Evolutionary conservation across 495 filamentous ascomycete species (phyloP).

Genomic region (Aspergillus kassunensis): DNA sequence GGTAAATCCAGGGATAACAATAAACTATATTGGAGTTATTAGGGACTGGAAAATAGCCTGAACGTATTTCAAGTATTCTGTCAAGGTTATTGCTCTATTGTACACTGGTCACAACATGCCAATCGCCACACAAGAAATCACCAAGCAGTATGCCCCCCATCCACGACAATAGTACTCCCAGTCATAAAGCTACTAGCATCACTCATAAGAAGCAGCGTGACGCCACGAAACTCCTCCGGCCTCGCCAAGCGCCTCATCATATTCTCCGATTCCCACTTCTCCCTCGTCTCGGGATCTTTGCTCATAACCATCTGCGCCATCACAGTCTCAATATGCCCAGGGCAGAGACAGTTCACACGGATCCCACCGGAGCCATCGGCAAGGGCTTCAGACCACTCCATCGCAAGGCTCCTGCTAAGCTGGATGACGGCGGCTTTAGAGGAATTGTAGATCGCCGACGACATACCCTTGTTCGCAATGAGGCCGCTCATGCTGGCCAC

Average conservation of each 20-base stretch:
- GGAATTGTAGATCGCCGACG: conserved; percentile 57
- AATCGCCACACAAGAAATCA: too few species aligned
- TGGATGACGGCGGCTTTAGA: conserved; percentile 61
- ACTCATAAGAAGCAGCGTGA: conserved; percentile 49
- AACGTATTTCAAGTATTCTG: too few species aligned
- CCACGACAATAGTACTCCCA: conserved; percentile 47
- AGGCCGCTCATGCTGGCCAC: conserved; percentile 73
- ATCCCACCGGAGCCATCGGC: conserved; percentile 11
- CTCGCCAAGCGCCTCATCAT: conserved; percentile 54
- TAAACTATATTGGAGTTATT: too few species aligned
- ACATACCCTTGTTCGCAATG: conserved; percentile 60
- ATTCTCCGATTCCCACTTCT: conserved; percentile 54
- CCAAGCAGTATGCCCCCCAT: conserved; percentile 50
- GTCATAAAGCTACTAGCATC: conserved; percentile 61
- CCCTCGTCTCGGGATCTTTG: conserved; percentile 46
- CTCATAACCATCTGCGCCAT: conserved; percentile 57
- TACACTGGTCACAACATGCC: too few species aligned
- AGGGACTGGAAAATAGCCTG: too few species aligned
- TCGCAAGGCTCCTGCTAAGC: conserved; percentile 55
- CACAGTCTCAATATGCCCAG: conserved; percentile 58
- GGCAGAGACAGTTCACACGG: conserved; percentile 37
- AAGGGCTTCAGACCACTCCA: conserved; percentile 51
- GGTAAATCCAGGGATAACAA: too few species aligned
- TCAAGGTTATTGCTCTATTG: too few species aligned
- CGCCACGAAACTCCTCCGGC: conserved; percentile 56